phyloP scores from a whole-genome alignment of 768 basidiomycete genomes.

The Lentinula aciculospora region DNA sequence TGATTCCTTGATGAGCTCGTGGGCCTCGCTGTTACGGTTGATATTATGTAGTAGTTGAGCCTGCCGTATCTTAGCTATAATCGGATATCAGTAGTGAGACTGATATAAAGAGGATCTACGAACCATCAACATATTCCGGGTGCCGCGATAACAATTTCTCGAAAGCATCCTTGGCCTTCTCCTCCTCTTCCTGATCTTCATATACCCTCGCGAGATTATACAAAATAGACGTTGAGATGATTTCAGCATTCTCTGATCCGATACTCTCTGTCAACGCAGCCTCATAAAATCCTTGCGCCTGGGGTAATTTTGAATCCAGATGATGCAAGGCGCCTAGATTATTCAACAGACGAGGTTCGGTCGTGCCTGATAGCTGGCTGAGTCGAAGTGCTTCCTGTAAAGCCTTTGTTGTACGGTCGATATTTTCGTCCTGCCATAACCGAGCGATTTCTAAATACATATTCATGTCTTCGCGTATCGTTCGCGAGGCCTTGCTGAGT shows the following conservation, averaged over 20 bases:
- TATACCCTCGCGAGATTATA: constrained; percentile 92
- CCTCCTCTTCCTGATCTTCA: constrained; percentile 74
- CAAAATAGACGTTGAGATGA: constrained; percentile 73
- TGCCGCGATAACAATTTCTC: constrained; percentile 83
- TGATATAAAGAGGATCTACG: constrained; percentile 17
- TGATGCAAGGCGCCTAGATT: constrained; percentile 77
- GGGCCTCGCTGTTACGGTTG: constrained; percentile 75
- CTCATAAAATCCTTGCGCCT: constrained; percentile 67
- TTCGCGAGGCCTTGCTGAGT: constrained; percentile 36
- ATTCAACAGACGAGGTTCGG: constrained; percentile 70
- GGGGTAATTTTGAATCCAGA: constrained; percentile 51
- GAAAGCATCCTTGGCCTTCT: constrained; percentile 79
- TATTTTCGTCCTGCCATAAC: constrained; percentile 78
- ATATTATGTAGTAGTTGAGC: constrained; percentile 70
- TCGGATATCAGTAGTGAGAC: not conserved
- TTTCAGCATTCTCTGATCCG: constrained; percentile 48
- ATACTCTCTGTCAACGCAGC: constrained; percentile 54
- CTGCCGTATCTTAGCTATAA: constrained; percentile 85
- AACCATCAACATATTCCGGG: constrained; percentile 95
- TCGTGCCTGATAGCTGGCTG: constrained; percentile 41
- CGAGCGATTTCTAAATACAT: constrained; percentile 89
- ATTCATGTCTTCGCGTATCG: constrained; percentile 72
- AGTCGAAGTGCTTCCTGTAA: constrained; percentile 70
- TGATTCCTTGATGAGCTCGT: constrained; percentile 86
- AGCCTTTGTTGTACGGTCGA: constrained; percentile 69